Conservation (phyloP, 352 stramenopile species). For the Phytophthora meadii region DNA sequence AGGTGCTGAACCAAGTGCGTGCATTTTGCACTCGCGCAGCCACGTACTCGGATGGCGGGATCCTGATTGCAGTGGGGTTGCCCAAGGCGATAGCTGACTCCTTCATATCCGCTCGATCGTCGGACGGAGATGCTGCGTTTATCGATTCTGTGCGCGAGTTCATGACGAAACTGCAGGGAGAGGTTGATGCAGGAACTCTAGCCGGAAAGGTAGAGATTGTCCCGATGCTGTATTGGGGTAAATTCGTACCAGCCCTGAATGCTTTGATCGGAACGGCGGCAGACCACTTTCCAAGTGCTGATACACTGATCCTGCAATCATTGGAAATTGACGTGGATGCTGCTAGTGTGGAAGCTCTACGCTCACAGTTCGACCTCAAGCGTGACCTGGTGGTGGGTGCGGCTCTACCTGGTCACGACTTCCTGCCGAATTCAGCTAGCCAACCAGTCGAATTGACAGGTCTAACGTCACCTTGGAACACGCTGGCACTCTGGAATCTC, state of each 20-base stretch:
- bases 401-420: conserved; percentile 83
- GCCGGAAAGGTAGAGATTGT: conserved; percentile 69
- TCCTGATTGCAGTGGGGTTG: conserved; percentile 65
- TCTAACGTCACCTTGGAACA: conserved; percentile 96
- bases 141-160: conserved; percentile 50
- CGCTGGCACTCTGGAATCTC: conserved; percentile 94
- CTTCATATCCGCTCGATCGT: conserved; percentile 9
- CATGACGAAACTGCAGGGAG: conserved; percentile 40
- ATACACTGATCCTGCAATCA: conserved; percentile 89
- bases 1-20: conserved; percentile 52
- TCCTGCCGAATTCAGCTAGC: conserved; percentile 28
- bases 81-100: conserved; percentile 21
- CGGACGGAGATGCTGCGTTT: conserved; percentile 35
- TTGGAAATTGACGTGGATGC: conserved; percentile 87
- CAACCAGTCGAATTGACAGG: conserved; percentile 80
- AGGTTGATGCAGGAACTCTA: conserved; percentile 22
- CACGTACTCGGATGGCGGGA: conserved; percentile 53
- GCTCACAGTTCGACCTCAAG: conserved; percentile 68
- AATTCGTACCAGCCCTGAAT: conserved; percentile 96
- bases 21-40: conserved; percentile 58
- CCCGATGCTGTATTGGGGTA: conserved; percentile 94
- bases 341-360: conserved; percentile 63
- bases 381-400: conserved; percentile 92
- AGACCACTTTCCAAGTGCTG: conserved; percentile 53
- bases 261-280: conserved; percentile 85